Evolutionary conservation across 345 rosid species (phyloP), one percentile per base, ranked within the genome.

Genomic region (Reutealis trisperma): DNA sequence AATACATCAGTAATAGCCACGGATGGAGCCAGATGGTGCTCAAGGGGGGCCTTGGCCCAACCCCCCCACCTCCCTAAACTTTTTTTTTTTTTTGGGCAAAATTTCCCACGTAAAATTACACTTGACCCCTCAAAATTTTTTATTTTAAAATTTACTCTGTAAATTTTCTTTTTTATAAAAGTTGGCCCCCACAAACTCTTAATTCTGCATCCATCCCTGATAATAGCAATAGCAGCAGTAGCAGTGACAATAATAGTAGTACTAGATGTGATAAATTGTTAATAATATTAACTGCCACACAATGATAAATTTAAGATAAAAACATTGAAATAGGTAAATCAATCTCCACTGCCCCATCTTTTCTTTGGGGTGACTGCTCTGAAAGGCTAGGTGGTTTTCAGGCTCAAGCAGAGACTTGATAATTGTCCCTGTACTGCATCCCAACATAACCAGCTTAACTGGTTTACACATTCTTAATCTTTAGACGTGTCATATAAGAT

Each of bases 301-400:
- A 55, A 21, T 18, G 8, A 47, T 16, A 44, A 32, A 25, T 19
- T 16, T 2, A 65, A 44, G 24, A 63, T 57, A 67, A 42, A 57
- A 58, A 14, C 19, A 22, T 5, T 8, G 16, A 8, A 64, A 66
- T 44, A n/a, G 10, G 34, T 12, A 14, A 42, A 4, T 37, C 14
- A 42, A 55, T 10, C 25, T 57, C 67, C 1, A 7, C 45, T 42
- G 9, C 16, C 24, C 27, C 24, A 14, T 21, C 9, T 49, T 30
- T 63, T 15, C 0, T 25, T 12, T 8, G 51, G 30, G n/a, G 65
- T 41, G 25, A 12, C 14, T 37, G 24, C 42, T 27, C 49, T 30
- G 65, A 62, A 73, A 42, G 58, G 76, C 22, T 49, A 62, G 52
- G 62, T 52, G 75, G 64, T 58, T 65, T 57, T 63, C 69, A 32